Evolutionary conservation across 768 basidiomycete species (phyloP).

Genomic region (Lentinula sp.): DNA sequence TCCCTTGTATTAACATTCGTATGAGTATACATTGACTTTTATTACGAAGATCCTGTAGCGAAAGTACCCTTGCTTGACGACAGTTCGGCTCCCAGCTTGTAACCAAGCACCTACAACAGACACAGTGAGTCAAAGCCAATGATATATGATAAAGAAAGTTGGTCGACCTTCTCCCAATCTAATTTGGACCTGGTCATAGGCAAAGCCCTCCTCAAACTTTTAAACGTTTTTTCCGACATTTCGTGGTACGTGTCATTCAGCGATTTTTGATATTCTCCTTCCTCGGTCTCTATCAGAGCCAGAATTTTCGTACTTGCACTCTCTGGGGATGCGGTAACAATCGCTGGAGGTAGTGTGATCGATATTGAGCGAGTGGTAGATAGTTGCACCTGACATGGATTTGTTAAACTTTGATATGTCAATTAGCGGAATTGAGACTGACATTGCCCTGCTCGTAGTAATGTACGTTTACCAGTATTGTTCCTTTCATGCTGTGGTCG

Average conservation of each 20-base stretch:
- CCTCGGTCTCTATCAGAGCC: conserved; percentile 76
- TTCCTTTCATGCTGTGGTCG: conserved; percentile 58
- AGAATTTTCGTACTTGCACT: conserved; percentile 66
- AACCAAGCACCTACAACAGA: conserved; percentile 35
- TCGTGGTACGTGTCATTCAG: conserved; percentile 80
- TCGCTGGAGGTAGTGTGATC: conserved; percentile 55
- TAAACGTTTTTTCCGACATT: conserved; percentile 93
- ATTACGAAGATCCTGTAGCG: conserved; percentile 13
- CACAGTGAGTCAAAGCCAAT: background rate
- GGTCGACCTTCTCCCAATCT: conserved; percentile 87
- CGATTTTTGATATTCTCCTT: conserved; percentile 71
- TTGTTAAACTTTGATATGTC: background rate
- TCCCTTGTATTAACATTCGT: background rate
- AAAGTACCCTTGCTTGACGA: conserved; percentile 59
- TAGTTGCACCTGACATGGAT: conserved; percentile 72
- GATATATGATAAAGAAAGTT: background rate
- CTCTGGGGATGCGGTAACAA: conserved; percentile 43
- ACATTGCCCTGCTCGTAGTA: conserved; percentile 99
- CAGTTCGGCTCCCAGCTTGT: conserved; percentile 75
- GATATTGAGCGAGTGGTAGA: conserved; percentile 65
- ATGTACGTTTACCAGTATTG: conserved; percentile 80
- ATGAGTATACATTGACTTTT: conserved; percentile 13
- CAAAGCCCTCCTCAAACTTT: conserved; percentile 80
- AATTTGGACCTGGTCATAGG: conserved; percentile 91
- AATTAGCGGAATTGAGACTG: conserved; percentile 14